A percentile compares a stretch with the other conserved stretches of the same genome.
Evolutionary conservation across 306 rosid species (phyloP).

Genomic region (Psophocarpus tetragonolobus): DNA sequence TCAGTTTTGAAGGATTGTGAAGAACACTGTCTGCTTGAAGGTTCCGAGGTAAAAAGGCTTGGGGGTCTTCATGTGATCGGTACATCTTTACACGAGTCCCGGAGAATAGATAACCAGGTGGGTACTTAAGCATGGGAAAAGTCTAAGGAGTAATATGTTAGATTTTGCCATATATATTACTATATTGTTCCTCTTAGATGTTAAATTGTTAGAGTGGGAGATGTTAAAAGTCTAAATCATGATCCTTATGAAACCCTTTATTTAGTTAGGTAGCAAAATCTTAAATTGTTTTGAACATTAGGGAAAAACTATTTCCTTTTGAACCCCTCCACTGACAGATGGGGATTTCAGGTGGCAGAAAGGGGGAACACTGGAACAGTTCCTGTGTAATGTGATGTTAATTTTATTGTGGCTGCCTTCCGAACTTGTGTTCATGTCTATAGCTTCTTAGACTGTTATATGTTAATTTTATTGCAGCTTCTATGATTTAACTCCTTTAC

Average conservation of each 20-base stretch:
- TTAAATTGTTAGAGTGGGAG: not conserved
- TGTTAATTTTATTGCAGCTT: not conserved
- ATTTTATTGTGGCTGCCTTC: not conserved
- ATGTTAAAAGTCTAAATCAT: not conserved
- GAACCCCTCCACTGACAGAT: not conserved
- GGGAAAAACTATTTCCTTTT: slow-evolving; percentile 6
- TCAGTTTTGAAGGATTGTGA: slow-evolving; percentile 89
- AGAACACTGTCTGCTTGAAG: slow-evolving; percentile 75
- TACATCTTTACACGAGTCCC: slow-evolving; percentile 92
- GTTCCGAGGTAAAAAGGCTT: slow-evolving; percentile 84
- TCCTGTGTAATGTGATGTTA: not conserved
- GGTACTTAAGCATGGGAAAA: slow-evolving; percentile 29
- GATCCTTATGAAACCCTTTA: slow-evolving; percentile 1
- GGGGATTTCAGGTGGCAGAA: slow-evolving; percentile 2
- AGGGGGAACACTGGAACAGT: not conserved
- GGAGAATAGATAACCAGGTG: slow-evolving; percentile 98
- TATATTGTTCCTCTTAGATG: slow-evolving; percentile 7
- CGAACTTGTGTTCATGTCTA: not conserved
- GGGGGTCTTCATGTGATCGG: slow-evolving; percentile 99
- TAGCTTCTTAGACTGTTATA: not conserved
- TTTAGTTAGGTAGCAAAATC: not conserved
- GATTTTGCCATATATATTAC: slow-evolving; percentile 9
- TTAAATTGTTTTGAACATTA: slow-evolving; percentile 18
- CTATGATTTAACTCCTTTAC: not conserved
- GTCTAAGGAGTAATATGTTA: slow-evolving; percentile 16